Evolutionary conservation across 2,329 filamentous ascomycete genomes (phyloP).

Genomic region (Penicillium sp.): DNA sequence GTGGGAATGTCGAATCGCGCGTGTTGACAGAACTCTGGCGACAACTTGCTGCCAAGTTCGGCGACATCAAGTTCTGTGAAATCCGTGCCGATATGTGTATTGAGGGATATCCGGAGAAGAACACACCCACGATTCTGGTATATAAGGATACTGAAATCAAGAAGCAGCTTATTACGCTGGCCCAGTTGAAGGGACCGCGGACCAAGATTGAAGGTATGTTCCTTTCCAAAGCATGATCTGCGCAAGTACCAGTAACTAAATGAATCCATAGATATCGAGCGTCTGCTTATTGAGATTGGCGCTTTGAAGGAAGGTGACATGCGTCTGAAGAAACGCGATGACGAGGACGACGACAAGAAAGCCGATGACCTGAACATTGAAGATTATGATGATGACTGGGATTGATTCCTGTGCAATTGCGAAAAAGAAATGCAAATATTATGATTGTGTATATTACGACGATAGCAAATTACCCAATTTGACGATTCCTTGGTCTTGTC

Average conservation of each 20-base stretch:
- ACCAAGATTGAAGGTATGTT: constrained; percentile 58
- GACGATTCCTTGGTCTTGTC: too few relatives aligned
- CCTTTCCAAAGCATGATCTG: not conserved
- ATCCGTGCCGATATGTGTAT: constrained; percentile 90
- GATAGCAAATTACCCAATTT: constrained; percentile 1
- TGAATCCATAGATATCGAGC: constrained; percentile 61
- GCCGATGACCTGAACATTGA: constrained; percentile 48
- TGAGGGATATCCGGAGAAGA: constrained; percentile 90
- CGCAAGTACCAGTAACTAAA: not conserved
- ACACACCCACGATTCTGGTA: constrained; percentile 88
- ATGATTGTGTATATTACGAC: constrained; percentile 26
- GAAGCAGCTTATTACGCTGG: constrained; percentile 85
- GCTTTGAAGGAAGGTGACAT: constrained; percentile 75
- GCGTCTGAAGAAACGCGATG: constrained; percentile 61
- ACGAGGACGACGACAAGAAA: constrained; percentile 52
- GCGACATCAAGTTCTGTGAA: constrained; percentile 96
- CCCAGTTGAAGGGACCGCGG: constrained; percentile 68
- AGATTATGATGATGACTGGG: constrained; percentile 56
- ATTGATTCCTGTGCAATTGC: constrained; percentile 38
- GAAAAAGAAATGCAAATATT: constrained; percentile 12
- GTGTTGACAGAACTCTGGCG: constrained; percentile 82
- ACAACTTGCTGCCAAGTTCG: constrained; percentile 76
- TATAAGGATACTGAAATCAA: constrained; percentile 92
- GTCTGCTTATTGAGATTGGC: constrained; percentile 74
- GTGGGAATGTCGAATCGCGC: constrained; percentile 79